These are phyloP conservation scores for Phialophora verrucosa DNA, from an alignment of 2,329 filamentous ascomycete species.

Conservation along the genomic window DNA sequence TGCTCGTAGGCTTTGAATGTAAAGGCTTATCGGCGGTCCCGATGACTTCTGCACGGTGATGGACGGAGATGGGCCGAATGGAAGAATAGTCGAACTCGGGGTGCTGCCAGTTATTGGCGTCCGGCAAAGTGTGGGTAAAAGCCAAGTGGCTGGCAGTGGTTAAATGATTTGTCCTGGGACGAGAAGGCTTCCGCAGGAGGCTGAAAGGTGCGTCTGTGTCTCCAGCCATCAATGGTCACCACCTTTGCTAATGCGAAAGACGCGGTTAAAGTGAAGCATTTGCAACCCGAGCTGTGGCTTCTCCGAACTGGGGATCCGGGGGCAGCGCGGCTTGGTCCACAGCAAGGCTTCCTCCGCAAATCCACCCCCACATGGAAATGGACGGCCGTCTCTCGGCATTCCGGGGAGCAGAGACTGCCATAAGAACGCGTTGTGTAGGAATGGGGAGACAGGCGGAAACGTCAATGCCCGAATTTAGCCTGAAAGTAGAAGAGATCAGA, in stretches of 20 bases:
- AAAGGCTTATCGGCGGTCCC: neutral
- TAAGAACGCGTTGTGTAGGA: neutral
- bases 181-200: neutral
- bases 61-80: constrained; percentile 11
- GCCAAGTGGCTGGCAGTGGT: neutral
- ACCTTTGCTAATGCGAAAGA: neutral
- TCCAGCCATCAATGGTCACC: neutral
- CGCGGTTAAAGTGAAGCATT: neutral
- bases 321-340: neutral
- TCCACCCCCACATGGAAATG: neutral
- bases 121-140: constrained; percentile 1
- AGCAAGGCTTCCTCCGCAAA: neutral
- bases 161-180: neutral
- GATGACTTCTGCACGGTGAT: constrained; percentile 3
- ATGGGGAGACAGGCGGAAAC: too few species aligned
- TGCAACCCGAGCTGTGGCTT: neutral
- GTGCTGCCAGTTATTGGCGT: neutral
- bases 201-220: too few species aligned
- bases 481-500: neutral
- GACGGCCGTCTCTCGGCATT: neutral
- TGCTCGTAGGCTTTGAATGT: constrained; percentile 14
- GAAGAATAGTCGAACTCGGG: neutral
- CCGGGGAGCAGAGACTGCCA: neutral
- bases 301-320: neutral
- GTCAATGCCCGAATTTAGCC: neutral